Evolutionary conservation across 345 rosid genomes (phyloP), one percentile per base, ranked within the genome.

Genomic region (Corchorus capsularis): DNA sequence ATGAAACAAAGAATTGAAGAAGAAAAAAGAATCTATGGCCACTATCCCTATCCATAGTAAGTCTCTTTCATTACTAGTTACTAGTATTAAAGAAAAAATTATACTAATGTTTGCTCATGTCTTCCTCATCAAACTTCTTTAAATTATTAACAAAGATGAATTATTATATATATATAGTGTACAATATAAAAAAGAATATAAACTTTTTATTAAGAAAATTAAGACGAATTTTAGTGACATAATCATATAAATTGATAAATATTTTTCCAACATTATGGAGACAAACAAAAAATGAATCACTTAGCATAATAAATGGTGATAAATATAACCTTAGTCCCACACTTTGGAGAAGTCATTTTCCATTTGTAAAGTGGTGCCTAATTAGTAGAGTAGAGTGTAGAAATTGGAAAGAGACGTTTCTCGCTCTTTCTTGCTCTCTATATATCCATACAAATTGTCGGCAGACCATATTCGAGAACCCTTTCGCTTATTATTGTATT

Each of bases 391-490:
- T 7, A 8, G 3, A 45, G 10, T 9, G 15, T 19, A 16, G n/a
- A 46, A 22, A 20, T 20, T 0, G 2, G 54, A 66, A 66, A 46
- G 54, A 0, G 55, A 66, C 71, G 10, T 20, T 35, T 20, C 13
- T 43, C 34, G 45, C 20, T 6, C 37, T 20, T 17, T 5, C 57
- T 17, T 9, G 12, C 54, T 45, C 53, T 66, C 35, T 5, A 3
- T 3, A 39, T 4, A 35, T 45, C 37, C 19, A 66, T 66, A 43
- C 71, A 19, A 66, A 66, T 27, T 66, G 71, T 66, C 71, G 71
- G 71, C 71, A 65, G 70, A 27, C 4, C 20, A 32, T 56, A 56
- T 9, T 56, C 61, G 1, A 8, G 5, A 19, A 56, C 39, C 32
- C 2, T 10, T 10, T 2, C 11, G 50, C 43, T 39, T 3, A 39